These are phyloP conservation scores for Inga leiocalycina DNA, from an alignment of 306 rosid species.

Conservation along the genomic window DNA sequence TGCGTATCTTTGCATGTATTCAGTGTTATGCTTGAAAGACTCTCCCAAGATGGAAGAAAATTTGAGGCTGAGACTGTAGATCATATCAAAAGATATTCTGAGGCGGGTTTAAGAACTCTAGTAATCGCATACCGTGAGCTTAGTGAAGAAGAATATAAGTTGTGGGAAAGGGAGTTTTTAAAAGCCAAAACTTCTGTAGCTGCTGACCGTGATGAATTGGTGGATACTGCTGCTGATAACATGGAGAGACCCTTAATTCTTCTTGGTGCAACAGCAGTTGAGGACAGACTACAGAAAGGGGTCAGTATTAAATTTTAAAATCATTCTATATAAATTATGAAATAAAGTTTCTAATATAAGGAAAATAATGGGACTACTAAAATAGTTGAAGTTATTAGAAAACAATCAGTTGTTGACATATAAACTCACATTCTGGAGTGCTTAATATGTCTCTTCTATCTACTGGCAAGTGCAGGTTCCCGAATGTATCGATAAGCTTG, in stretches of 20 bases:
- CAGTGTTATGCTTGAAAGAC: slow-evolving; percentile 81
- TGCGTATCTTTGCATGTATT: slow-evolving; percentile 37
- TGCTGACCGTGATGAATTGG: slow-evolving; percentile 53
- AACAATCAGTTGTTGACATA: slow-evolving; percentile 2
- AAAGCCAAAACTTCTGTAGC: slow-evolving; percentile 65
- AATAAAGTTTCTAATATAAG: slow-evolving; percentile 18
- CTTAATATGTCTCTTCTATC: slow-evolving; percentile 29
- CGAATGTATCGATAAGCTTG: slow-evolving; percentile 74
- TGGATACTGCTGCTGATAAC: slow-evolving; percentile 65
- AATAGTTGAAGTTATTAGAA: background rate
- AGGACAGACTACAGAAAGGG: slow-evolving; percentile 89
- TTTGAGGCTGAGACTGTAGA: slow-evolving; percentile 74
- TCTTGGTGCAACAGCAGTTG: slow-evolving; percentile 91
- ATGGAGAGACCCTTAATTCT: slow-evolving; percentile 73
- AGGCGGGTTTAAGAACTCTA: slow-evolving; percentile 89
- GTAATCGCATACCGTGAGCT: slow-evolving; percentile 69
- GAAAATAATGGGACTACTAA: background rate
- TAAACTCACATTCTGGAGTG: slow-evolving; percentile 19
- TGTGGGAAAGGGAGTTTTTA: slow-evolving; percentile 67
- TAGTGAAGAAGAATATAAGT: slow-evolving; percentile 58
- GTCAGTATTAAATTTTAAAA: slow-evolving; percentile 41
- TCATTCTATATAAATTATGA: background rate
- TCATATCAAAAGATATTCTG: slow-evolving; percentile 72
- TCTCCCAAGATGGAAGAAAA: slow-evolving; percentile 62
- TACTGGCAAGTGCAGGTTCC: slow-evolving; percentile 71